Percentiles rank a stretch among this genome's conserved stretches.
Conservation (phyloP, 495 filamentous ascomycete genomes). For the Penicillium fimorum region DNA sequence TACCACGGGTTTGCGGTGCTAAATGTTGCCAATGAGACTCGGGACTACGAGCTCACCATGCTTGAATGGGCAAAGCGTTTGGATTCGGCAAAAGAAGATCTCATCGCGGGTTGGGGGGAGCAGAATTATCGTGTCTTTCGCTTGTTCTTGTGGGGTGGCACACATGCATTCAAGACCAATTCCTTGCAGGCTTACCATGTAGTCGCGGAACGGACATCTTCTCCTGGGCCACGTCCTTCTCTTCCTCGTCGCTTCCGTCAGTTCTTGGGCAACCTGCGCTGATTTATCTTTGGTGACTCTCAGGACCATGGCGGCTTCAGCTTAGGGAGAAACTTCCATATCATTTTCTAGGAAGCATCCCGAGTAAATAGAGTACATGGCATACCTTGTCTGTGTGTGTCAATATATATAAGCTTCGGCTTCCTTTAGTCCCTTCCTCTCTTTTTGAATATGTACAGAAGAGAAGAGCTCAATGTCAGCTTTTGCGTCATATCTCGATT, state of each 20-base stretch:
- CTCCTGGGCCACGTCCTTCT: slow-evolving; percentile 13
- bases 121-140: slow-evolving; percentile 18
- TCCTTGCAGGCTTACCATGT: slow-evolving; percentile 19
- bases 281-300: slow-evolving; percentile 10
- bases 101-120: slow-evolving; percentile 18
- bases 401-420: too few relatives aligned
- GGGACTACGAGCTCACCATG: slow-evolving; percentile 22
- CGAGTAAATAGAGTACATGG: too few relatives aligned
- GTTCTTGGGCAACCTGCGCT: slow-evolving; percentile 13
- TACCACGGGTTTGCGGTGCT: slow-evolving; percentile 18
- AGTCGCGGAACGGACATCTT: slow-evolving; percentile 12
- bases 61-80: slow-evolving; percentile 19
- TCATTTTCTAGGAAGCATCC: too few relatives aligned
- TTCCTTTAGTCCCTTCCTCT: too few relatives aligned
- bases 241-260: slow-evolving; percentile 5
- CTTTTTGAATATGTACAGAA: too few relatives aligned
- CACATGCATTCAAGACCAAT: slow-evolving; percentile 15
- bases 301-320: not conserved
- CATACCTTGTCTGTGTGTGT: too few relatives aligned
- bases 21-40: slow-evolving; percentile 11
- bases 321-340: not conserved
- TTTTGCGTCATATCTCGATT: too few relatives aligned
- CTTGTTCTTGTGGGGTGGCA: slow-evolving; percentile 16
- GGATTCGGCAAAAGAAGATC: slow-evolving; percentile 11
- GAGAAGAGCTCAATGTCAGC: too few relatives aligned